A percentile compares a stretch with the other conserved stretches of the same genome.
These are phyloP conservation scores for Neodidymelliopsis sp. DNA, from an alignment of 2,329 filamentous ascomycete species.

Conservation along the genomic window DNA sequence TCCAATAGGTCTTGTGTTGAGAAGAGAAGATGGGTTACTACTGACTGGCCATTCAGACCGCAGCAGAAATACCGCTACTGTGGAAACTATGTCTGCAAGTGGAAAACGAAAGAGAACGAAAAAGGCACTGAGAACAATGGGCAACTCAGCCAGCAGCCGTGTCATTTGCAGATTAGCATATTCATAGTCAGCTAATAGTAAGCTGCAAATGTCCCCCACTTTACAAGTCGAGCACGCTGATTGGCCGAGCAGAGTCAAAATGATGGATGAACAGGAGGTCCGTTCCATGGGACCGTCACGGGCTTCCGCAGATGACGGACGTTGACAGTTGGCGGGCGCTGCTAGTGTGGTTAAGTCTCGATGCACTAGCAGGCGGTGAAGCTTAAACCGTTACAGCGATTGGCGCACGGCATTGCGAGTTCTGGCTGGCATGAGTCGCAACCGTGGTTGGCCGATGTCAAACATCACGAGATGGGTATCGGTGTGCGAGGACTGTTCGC, in stretches of 20 bases:
- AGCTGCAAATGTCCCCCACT: background rate
- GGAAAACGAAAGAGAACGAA: too few relatives aligned
- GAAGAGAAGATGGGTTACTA: background rate
- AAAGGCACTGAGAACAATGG: too few relatives aligned
- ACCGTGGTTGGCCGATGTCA: conserved; percentile 3
- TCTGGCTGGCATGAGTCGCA: background rate
- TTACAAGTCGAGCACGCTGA: background rate
- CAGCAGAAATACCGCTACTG: too few relatives aligned
- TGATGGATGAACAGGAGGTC: conserved; percentile 18
- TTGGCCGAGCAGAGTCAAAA: background rate
- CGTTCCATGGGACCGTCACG: conserved; percentile 14
- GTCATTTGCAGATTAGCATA: background rate
- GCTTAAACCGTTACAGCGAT: conserved; percentile 3
- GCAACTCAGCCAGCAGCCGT: conserved; percentile 1
- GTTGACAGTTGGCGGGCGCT: conserved; percentile 14
- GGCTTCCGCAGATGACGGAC: conserved; percentile 13
- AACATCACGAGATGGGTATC: conserved; percentile 8
- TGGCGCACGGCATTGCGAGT: too few relatives aligned
- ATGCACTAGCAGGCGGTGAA: conserved; percentile 16
- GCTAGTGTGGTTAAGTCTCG: conserved; percentile 7
- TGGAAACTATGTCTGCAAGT: too few relatives aligned
- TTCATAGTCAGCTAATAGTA: background rate
- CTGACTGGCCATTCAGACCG: too few relatives aligned
- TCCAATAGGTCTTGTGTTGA: background rate
- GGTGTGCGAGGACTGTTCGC: conserved; percentile 7